Conservation (phyloP, 176 grass and related monocot species). For the Paspalum notatum region DNA sequence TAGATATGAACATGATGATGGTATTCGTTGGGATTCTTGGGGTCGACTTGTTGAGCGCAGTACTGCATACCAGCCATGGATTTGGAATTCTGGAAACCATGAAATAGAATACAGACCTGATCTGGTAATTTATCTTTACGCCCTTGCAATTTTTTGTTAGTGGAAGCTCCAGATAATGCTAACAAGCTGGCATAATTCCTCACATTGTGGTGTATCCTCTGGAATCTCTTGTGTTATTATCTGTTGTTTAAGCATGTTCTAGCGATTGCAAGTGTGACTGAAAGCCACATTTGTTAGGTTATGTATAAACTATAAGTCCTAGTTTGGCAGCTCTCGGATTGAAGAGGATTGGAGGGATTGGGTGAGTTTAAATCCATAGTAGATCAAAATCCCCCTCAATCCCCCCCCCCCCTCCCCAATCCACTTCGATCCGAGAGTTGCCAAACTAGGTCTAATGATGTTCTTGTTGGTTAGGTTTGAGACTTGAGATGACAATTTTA, state of each 20-base stretch:
- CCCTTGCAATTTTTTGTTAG: neutral
- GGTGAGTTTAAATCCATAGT: no score
- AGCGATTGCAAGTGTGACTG: neutral
- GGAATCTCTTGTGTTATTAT: neutral
- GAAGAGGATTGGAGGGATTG: no score
- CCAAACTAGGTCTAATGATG: no score
- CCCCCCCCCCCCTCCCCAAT: no score
- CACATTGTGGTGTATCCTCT: neutral
- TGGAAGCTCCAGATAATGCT: neutral
- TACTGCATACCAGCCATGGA: conserved; percentile 93
- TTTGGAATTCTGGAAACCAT: conserved; percentile 89
- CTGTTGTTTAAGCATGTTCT: conserved; percentile 30
- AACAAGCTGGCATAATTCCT: neutral
- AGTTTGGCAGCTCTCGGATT: no score
- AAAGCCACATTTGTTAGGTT: neutral
- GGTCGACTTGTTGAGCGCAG: conserved; percentile 75
- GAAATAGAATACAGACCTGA: conserved; percentile 98
- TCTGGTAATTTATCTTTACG: conserved; percentile 59
- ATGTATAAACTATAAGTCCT: neutral
- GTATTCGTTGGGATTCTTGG: conserved; percentile 92
- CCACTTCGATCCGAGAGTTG: no score
- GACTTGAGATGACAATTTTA: neutral
- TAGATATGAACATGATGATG: conserved; percentile 84
- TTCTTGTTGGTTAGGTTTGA: neutral
- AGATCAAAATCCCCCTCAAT: no score